Percentiles rank a stretch among this genome's conserved stretches.
Evolutionary conservation across 2,329 filamentous ascomycete genomes (phyloP).

Genomic region (Knufia petricola): DNA sequence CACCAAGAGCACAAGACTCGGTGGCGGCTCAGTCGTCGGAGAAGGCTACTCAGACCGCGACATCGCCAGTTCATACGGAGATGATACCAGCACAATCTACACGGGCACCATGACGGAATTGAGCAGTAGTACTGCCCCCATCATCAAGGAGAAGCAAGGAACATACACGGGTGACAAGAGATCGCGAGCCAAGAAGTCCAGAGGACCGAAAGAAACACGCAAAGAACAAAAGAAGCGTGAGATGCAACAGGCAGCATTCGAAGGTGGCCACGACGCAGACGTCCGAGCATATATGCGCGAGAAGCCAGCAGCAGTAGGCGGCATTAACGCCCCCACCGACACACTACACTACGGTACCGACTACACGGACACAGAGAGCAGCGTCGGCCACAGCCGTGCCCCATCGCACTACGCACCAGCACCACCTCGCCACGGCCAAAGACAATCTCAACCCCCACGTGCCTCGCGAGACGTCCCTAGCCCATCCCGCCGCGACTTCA

Average conservation of each 20-base stretch:
- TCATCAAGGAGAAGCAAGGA: constrained; percentile 29
- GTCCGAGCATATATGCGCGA: constrained; percentile 79
- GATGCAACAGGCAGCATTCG: constrained; percentile 37
- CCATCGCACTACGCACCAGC: background rate
- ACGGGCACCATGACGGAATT: constrained; percentile 21
- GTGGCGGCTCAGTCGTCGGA: constrained; percentile 67
- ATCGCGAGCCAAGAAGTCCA: constrained; percentile 30
- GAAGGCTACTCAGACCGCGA: constrained; percentile 53
- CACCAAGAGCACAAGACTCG: constrained; percentile 70
- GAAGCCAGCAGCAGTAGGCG: constrained; percentile 75
- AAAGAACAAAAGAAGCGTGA: constrained; percentile 34
- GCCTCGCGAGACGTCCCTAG: constrained; percentile 11
- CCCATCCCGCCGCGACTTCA: constrained; percentile 17
- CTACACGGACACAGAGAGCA: constrained; percentile 52
- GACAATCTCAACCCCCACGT: constrained; percentile 15
- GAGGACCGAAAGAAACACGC: constrained; percentile 27
- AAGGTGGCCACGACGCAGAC: constrained; percentile 55
- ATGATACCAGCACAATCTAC: constrained; percentile 35
- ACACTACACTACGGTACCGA: constrained; percentile 74
- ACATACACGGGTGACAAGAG: constrained; percentile 22
- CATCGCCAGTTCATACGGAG: constrained; percentile 26
- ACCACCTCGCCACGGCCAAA: constrained; percentile 1
- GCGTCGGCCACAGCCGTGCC: constrained; percentile 24
- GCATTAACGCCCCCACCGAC: constrained; percentile 74
- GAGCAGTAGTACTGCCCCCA: constrained; percentile 20